Conservation (phyloP, 805 yeast genomes). For the Ogataea nakhonphanomensis region DNA sequence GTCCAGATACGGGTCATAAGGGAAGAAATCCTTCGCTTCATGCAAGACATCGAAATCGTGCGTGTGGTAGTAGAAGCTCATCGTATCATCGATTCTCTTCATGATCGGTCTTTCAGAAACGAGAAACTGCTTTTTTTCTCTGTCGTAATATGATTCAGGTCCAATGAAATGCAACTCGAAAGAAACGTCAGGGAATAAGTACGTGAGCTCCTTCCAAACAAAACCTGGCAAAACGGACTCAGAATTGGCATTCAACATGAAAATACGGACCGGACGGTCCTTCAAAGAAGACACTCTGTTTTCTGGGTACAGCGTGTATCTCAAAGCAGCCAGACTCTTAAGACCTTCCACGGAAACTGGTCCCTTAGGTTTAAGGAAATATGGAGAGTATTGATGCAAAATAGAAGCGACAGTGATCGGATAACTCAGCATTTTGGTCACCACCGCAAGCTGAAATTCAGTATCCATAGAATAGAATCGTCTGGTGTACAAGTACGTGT, state of each 20-base stretch:
- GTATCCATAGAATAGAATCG: conserved; percentile 95
- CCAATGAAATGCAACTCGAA: conserved; percentile 92
- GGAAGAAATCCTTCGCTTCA: conserved; percentile 92
- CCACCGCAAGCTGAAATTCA: conserved; percentile 92
- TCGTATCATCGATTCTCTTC: conserved; percentile 67
- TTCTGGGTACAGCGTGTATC: conserved; percentile 83
- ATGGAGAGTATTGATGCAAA: conserved; percentile 83
- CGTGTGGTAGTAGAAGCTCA: conserved; percentile 79
- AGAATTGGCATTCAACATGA: conserved; percentile 86
- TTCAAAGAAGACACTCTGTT: conserved; percentile 58
- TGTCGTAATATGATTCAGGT: conserved; percentile 83
- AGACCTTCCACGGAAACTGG: conserved; percentile 90
- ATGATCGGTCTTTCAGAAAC: conserved; percentile 62
- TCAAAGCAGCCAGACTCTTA: conserved; percentile 86
- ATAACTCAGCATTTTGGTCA: conserved; percentile 89
- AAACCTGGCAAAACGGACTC: conserved; percentile 92
- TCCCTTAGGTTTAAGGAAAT: conserved; percentile 75
- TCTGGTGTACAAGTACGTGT: conserved; percentile 87
- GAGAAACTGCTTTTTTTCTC: conserved; percentile 59
- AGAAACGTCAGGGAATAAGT: conserved; percentile 74
- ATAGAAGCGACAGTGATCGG: conserved; percentile 87
- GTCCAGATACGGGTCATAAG: conserved; percentile 96
- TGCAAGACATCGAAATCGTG: conserved; percentile 88
- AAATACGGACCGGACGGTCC: conserved; percentile 86
- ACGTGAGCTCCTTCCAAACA: conserved; percentile 92